phyloP scores from a whole-genome alignment of 257 asterid genomes.

The Solanum sitiens region DNA sequence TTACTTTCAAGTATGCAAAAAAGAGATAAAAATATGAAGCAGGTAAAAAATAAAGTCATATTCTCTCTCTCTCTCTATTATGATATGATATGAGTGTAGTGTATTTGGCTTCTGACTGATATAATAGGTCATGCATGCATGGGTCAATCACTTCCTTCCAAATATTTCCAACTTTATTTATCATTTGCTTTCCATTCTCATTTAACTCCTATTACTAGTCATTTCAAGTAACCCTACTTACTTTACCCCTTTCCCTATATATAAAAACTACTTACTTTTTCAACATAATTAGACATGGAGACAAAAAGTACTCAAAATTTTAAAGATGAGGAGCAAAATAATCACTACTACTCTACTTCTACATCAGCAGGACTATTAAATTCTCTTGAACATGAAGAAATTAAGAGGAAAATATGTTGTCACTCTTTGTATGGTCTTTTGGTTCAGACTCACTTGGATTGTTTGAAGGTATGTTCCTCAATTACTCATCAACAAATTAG shows the following conservation, averaged over 20 bases:
- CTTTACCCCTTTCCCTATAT: background rate
- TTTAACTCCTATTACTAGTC: background rate
- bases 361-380: background rate
- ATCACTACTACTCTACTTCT: background rate
- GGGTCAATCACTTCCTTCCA: slow-evolving; percentile 1
- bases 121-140: slow-evolving; percentile 1
- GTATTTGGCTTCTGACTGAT: background rate
- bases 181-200: background rate
- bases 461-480: background rate
- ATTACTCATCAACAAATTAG: background rate
- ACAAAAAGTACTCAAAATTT: background rate
- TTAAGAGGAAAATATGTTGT: background rate
- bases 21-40: background rate
- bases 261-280: background rate
- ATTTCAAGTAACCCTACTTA: background rate
- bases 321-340: background rate
- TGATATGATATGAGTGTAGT: background rate
- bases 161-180: background rate
- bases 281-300: background rate
- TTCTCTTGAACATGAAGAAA: background rate
- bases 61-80: background rate
- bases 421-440: slow-evolving; percentile 7
- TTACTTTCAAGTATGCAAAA: background rate
- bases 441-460: slow-evolving; percentile 4
- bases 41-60: background rate